Percentiles rank a stretch among this genome's conserved stretches.
These are phyloP conservation scores for Cercospora janseana DNA, from an alignment of 2,329 filamentous ascomycete genomes.

Conservation along the genomic window DNA sequence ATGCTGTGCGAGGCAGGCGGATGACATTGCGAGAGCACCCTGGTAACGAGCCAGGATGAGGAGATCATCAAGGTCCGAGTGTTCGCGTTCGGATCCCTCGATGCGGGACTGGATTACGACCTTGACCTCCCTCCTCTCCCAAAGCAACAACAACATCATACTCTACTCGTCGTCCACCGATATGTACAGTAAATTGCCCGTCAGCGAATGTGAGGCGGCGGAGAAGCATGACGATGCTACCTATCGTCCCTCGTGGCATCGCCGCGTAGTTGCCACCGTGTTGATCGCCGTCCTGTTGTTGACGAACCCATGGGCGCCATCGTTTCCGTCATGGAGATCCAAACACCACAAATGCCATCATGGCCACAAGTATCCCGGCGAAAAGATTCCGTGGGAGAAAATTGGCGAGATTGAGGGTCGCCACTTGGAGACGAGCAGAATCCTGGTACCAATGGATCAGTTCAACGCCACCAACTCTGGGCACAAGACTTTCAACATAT, in stretches of 20 bases:
- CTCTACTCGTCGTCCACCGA: neutral
- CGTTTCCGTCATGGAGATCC: neutral
- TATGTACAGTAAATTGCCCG: neutral
- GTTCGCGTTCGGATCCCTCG: neutral
- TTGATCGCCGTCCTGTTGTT: conserved; percentile 1
- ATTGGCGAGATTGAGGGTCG: conserved; percentile 25
- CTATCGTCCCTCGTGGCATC: conserved; percentile 2
- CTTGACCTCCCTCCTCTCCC: neutral
- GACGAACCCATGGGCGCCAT: conserved; percentile 3
- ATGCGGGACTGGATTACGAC: neutral
- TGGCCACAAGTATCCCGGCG: conserved; percentile 16
- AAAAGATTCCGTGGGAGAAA: conserved; percentile 25
- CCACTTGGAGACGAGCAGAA: conserved; percentile 22
- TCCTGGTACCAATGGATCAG: conserved; percentile 27
- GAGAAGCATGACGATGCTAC: neutral
- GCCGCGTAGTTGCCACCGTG: neutral
- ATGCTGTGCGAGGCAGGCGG: neutral
- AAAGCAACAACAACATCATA: neutral
- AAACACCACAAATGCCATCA: conserved; percentile 1
- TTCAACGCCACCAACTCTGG: conserved; percentile 26
- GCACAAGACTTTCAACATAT: conserved; percentile 27
- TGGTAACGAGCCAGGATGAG: neutral
- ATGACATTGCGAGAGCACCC: neutral
- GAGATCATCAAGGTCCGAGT: neutral
- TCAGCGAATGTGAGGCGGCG: neutral